phyloP scores from a whole-genome alignment of 2,329 filamentous ascomycete species.

The Monosporascus sp. region DNA sequence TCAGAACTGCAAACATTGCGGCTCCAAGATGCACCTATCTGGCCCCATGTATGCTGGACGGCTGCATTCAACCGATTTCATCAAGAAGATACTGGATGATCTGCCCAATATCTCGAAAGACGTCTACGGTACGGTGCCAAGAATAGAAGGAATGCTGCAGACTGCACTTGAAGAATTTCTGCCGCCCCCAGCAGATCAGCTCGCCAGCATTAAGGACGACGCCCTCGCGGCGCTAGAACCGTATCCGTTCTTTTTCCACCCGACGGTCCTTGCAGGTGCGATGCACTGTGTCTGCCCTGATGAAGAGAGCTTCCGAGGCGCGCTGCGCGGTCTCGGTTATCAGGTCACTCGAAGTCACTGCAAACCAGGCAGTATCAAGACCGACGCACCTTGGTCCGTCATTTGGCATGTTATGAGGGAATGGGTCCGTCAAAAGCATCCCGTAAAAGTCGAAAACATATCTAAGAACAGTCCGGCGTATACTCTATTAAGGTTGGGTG shows the following conservation, averaged over 20 bases:
- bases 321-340: constrained; percentile 76
- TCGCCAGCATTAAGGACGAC: constrained; percentile 25
- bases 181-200: constrained; percentile 22
- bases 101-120: constrained; percentile 61
- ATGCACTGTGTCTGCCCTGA: constrained; percentile 75
- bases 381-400: constrained; percentile 82
- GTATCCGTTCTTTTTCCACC: constrained; percentile 82
- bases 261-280: constrained; percentile 67
- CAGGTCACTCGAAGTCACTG: constrained; percentile 80
- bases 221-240: constrained; percentile 63
- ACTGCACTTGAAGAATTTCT: constrained; percentile 75
- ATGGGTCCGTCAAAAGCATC: constrained; percentile 77
- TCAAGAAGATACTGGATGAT: constrained; percentile 69
- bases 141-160: constrained; percentile 87
- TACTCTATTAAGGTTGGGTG: constrained; percentile 53
- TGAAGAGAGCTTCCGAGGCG: constrained; percentile 75
- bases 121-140: constrained; percentile 71
- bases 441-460: constrained; percentile 68
- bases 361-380: constrained; percentile 85
- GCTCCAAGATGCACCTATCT: constrained; percentile 76
- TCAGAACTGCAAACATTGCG: constrained; percentile 74
- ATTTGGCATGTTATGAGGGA: constrained; percentile 93
- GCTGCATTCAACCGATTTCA: constrained; percentile 77
- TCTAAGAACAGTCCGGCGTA: constrained; percentile 66
- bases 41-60: constrained; percentile 95